Base-by-base conservation (phyloP, 495 filamentous ascomycete species). In the Penicillium egyptiacum region DNA sequence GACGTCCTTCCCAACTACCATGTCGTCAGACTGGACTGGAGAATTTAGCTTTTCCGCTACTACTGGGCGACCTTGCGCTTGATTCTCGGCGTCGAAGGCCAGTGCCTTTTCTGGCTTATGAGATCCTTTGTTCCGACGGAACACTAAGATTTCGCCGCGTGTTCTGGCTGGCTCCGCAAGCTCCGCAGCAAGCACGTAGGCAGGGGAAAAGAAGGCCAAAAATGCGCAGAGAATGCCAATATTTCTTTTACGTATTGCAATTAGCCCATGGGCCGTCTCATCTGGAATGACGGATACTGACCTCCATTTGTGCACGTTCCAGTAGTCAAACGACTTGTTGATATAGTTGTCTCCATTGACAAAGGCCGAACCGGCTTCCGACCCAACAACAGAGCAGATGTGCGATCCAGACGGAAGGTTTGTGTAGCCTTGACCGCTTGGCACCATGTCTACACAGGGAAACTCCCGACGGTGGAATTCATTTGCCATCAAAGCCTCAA, bases 121-220 rank as follows among this genome's bases (percentile, higher is more conserved):
- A 35, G 33, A 35, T 2, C 33, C 33, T 6, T 41, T 41, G n/a
- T 19, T 19, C 5, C 86, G 83, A 37, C 84, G 83, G 79, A 91
- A 93, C 37, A 93, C 76, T 7, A 92, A 72, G 16, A 94, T 87
- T 69, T 94, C 90, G 44, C 89, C 90, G 69, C 88, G 91, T 28
- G 86, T 89, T 63, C 85, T 86, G 68, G 86, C 82, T 33, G 83
- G 79, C 1, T 86, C 80, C 39, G 91, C 85, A 46, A 81, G 80
- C 68, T 94, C 90, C n/a, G 86, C 84, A 5, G 84, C 80, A 14
- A 79, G 45, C 17, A 93, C 80, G 65, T 92, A 91, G 28, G 74
- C 70, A 47, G 66, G 39, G 39, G 86, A 73, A 68, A 90, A 83
- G 62, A 79, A 80, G 22, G 84, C 48, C 72, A 86, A 81, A 71